A percentile compares a stretch with the other conserved stretches of the same genome.
Conservation (phyloP, 108 stramenopile genomes). For the Ochromonas danica region DNA sequence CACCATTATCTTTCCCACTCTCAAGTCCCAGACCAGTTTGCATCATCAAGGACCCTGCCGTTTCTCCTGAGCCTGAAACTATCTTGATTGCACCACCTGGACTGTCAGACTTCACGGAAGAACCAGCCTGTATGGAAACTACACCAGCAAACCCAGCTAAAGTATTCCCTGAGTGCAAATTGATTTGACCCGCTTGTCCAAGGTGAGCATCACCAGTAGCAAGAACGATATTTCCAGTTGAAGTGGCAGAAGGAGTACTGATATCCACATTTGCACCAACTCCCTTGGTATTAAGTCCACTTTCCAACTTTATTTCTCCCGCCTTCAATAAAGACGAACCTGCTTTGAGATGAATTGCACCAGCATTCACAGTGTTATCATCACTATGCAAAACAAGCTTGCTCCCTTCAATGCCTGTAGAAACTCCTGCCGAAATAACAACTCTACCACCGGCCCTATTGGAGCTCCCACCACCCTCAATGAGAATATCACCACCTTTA, state of each 20-base stretch:
- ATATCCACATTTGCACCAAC: too few species aligned
- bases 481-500: too few species aligned
- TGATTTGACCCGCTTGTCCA: not conserved
- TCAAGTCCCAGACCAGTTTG: not conserved
- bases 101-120: not conserved
- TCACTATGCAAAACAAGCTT: too few species aligned
- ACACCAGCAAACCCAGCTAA: not conserved
- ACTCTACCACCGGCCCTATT: too few species aligned
- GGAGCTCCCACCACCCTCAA: too few species aligned
- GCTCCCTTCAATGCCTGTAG: too few species aligned
- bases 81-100: not conserved
- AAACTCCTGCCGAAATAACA: too few species aligned
- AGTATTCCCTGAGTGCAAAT: not conserved
- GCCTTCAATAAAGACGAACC: too few species aligned
- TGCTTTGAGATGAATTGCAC: too few species aligned
- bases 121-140: not conserved
- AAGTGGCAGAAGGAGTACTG: not conserved
- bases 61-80: not conserved
- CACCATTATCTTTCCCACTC: not conserved
- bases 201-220: not conserved
- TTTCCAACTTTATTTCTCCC: too few species aligned
- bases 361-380: too few species aligned
- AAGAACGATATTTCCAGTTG: slow-evolving; percentile 23
- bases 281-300: too few species aligned
- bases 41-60: not conserved